A percentile compares a stretch with the other conserved stretches of the same genome.
phyloP scores from a whole-genome alignment of 2,329 filamentous ascomycete species.

The Trichoderma lentiforme region DNA sequence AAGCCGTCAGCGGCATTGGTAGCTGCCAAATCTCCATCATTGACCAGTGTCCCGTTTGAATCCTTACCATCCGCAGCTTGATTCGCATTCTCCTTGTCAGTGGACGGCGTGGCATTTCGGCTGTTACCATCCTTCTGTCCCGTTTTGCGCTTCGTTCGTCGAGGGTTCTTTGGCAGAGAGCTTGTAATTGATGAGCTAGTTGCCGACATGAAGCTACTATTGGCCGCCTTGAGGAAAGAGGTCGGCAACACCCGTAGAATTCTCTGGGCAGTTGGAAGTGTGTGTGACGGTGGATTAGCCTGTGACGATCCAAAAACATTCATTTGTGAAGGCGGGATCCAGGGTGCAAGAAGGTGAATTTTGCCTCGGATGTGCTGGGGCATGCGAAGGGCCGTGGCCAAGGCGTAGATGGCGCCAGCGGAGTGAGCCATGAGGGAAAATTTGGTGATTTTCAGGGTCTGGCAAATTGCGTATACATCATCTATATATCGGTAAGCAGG shows the following conservation, averaged over 20 bases:
- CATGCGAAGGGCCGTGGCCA: slow-evolving; percentile 92
- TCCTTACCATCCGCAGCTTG: slow-evolving; percentile 29
- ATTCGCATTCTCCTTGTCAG: slow-evolving; percentile 51
- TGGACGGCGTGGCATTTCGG: slow-evolving; percentile 35
- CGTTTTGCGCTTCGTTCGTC: slow-evolving; percentile 58
- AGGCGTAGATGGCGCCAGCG: slow-evolving; percentile 93
- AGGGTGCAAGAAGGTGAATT: slow-evolving; percentile 90
- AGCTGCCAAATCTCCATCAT: slow-evolving; percentile 23
- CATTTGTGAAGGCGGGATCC: slow-evolving; percentile 95
- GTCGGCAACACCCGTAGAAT: slow-evolving; percentile 88
- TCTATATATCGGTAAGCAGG: slow-evolving; percentile 37
- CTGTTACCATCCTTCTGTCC: slow-evolving; percentile 37
- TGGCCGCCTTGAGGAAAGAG: slow-evolving; percentile 87
- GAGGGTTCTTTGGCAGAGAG: slow-evolving; percentile 65
- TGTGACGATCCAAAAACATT: slow-evolving; percentile 72
- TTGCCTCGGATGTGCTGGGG: slow-evolving; percentile 92
- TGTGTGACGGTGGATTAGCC: slow-evolving; percentile 73
- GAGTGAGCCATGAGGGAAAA: slow-evolving; percentile 97
- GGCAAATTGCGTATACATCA: slow-evolving; percentile 92
- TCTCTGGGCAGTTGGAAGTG: slow-evolving; percentile 86
- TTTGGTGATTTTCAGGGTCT: slow-evolving; percentile 85
- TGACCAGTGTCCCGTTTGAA: slow-evolving; percentile 22
- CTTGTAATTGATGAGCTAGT: slow-evolving; percentile 83
- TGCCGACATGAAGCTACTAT: slow-evolving; percentile 90
- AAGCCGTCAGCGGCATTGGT: slow-evolving; percentile 45